Evolutionary conservation across 1,284 basidiomycete species (phyloP), one percentile per base, ranked within the genome.

Genomic region (Wallemia mellicola): DNA sequence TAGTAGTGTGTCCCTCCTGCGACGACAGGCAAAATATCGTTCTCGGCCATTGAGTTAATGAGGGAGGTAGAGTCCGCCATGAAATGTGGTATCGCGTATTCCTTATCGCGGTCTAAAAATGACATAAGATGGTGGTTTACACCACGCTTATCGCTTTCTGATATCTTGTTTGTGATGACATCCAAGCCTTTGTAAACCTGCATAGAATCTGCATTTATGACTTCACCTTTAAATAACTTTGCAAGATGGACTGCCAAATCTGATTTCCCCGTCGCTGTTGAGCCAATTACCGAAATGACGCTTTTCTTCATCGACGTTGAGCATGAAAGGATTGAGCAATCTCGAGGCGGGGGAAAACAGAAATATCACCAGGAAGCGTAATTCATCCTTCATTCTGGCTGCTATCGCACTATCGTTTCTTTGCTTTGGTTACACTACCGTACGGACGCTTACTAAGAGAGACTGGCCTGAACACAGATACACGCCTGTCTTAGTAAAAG

Each of bases 201-300:
- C 91, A 99, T 98, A 11, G 92, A 82, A 71, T 98, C 94, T 9
- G 89, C 86, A 65, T 94, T 95, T 67, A 98, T 82, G 64, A 96
- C 76, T 66, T 81, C 68, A 0, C 64, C 69, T 0, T 57, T 56
- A 5, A 15, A 28, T n/a, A n/a, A 17, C 14, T 38, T 28, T 15
- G 87, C 88, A 17, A 99, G 75, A 61, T 95, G 81, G 24, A 98
- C 80, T 0, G 86, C 86, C 1, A 98, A 76, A 62, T 86, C 83
- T 3, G 89, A 92, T 71, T 99, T 99, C 60, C 94, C 94, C 17
- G 92, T 89, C 11, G 92, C 94, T 1, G 92, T 99, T 0, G 88
- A 91, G 24, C 92, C 92, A 61, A 89, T 84, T 59, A 98, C 81
- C 11, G 83, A 78, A 59, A 96, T 77, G 63, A 88, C 2, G 25